Conservation (phyloP, 2,329 filamentous ascomycete species). For the Alternaria ethzedia region DNA sequence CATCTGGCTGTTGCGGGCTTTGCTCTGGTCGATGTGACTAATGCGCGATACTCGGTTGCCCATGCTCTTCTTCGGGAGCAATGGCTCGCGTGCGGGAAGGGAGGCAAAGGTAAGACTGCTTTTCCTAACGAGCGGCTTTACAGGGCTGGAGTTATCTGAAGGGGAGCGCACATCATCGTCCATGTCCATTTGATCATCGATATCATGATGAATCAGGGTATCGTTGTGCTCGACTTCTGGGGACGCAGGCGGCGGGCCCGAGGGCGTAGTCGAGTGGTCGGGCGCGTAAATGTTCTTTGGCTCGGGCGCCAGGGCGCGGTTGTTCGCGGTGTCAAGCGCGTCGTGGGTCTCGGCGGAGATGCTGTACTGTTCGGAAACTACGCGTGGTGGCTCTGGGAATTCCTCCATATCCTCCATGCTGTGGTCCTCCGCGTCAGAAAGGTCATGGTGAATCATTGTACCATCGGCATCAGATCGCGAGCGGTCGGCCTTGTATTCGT, state of each 20-base stretch:
- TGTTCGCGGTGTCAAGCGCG: slow-evolving; percentile 35
- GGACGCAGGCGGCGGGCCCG: slow-evolving; percentile 28
- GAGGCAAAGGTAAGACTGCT: slow-evolving; percentile 95
- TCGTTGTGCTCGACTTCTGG: slow-evolving; percentile 35
- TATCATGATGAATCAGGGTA: slow-evolving; percentile 39
- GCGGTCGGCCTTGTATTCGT: slow-evolving; percentile 28
- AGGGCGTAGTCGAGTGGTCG: slow-evolving; percentile 28
- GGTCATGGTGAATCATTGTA: slow-evolving; percentile 34
- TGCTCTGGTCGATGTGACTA: slow-evolving; percentile 74
- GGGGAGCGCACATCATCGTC: slow-evolving; percentile 66
- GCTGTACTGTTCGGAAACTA: slow-evolving; percentile 39
- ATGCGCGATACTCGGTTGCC: slow-evolving; percentile 74
- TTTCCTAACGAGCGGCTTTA: slow-evolving; percentile 81
- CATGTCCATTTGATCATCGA: slow-evolving; percentile 50
- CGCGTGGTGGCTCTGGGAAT: slow-evolving; percentile 29
- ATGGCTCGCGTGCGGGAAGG: slow-evolving; percentile 85
- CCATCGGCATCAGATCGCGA: slow-evolving; percentile 30
- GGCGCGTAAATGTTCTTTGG: slow-evolving; percentile 29
- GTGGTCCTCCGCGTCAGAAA: slow-evolving; percentile 25
- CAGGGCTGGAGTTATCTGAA: slow-evolving; percentile 75
- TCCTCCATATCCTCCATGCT: slow-evolving; percentile 26
- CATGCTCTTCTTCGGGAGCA: slow-evolving; percentile 83
- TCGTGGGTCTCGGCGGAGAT: slow-evolving; percentile 43
- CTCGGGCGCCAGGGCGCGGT: slow-evolving; percentile 27
- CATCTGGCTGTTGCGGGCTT: slow-evolving; percentile 73